Base-by-base conservation (phyloP, 1,284 basidiomycete species). In the Coniferiporia weirii region DNA sequence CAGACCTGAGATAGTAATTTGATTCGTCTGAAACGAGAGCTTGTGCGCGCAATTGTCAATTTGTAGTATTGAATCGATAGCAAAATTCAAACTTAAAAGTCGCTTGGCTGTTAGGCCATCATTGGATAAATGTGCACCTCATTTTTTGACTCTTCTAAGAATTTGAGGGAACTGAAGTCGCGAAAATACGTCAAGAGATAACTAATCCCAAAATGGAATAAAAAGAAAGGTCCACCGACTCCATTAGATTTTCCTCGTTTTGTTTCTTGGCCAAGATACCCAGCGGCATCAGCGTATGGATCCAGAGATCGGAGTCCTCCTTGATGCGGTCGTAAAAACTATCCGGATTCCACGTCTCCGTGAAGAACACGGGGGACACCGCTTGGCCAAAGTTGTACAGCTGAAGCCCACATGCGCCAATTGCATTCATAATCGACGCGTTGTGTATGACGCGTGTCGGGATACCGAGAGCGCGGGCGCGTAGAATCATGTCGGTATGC, bases 191-290 rank as follows among this genome's bases (percentile, higher is more conserved):
- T 27, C 27, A 27, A 27, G 27, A 27, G 5, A 27, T 27, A 27
- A 27, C 3, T 5, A 27, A 27, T 3, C 2, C 27, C 27, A 27
- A 27, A n/a, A 27, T 27, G 27, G 27, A 27, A 27, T 27, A 27
- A 27, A 27, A 27, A 27, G 27, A 27, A 27, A 2, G 27, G 27
- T 27, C 27, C 27, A 5, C 27, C 5, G 61, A 93, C 95, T 92
- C 83, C 1, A 92, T 92, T 59, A 96, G 77, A 73, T 99, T 98
- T 73, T 97, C 94, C 68, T 96, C 93, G 69, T 87, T 97, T 76
- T 98, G 95, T 73, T 99, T 97, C 70, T 97, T 93, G 53, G 99
- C 95, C 70, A 99, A 99, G 76, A 99, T 99, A 71, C 99, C 97
- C 32, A 98, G 79, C 64, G 99, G 76, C 10, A 98, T 82, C n/a